Evolutionary conservation across 2,329 filamentous ascomycete genomes (phyloP).

Genomic region (Fusarium setosum): DNA sequence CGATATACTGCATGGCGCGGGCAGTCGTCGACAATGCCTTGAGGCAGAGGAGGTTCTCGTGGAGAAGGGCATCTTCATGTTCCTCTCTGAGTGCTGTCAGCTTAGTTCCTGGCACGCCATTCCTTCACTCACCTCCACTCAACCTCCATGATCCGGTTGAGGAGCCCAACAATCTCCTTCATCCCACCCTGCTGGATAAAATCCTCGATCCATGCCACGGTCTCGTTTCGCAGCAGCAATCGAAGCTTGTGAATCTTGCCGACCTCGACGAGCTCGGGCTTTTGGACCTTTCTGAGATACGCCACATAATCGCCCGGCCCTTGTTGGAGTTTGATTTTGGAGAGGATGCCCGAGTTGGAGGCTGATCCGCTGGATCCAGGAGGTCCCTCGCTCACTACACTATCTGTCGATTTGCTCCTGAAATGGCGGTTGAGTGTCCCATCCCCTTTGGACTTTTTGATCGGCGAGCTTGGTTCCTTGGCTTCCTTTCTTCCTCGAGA

Average conservation of each 20-base stretch:
- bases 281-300: slow-evolving; percentile 83
- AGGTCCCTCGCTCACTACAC: slow-evolving; percentile 70
- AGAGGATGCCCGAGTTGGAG: slow-evolving; percentile 68
- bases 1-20: slow-evolving; percentile 83
- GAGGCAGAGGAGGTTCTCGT: slow-evolving; percentile 91
- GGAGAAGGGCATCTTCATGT: slow-evolving; percentile 91
- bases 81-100: slow-evolving; percentile 74
- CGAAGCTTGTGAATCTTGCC: slow-evolving; percentile 94
- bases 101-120: neutral
- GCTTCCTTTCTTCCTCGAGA: slow-evolving; percentile 73
- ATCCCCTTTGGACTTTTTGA: slow-evolving; percentile 80
- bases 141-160: slow-evolving; percentile 93
- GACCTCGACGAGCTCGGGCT: slow-evolving; percentile 89
- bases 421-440: slow-evolving; percentile 71
- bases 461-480: slow-evolving; percentile 71
- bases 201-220: slow-evolving; percentile 92
- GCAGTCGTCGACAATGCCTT: slow-evolving; percentile 96
- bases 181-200: slow-evolving; percentile 93
- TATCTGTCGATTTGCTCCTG: slow-evolving; percentile 79
- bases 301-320: slow-evolving; percentile 86
- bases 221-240: slow-evolving; percentile 90
- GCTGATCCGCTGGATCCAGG: slow-evolving; percentile 63
- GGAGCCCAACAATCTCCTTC: slow-evolving; percentile 86
- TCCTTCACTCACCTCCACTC: slow-evolving; percentile 83
- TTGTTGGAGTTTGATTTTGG: slow-evolving; percentile 79